Conservation (phyloP, 2,329 filamentous ascomycete species). For the Aspergillus quadrilineatus region DNA sequence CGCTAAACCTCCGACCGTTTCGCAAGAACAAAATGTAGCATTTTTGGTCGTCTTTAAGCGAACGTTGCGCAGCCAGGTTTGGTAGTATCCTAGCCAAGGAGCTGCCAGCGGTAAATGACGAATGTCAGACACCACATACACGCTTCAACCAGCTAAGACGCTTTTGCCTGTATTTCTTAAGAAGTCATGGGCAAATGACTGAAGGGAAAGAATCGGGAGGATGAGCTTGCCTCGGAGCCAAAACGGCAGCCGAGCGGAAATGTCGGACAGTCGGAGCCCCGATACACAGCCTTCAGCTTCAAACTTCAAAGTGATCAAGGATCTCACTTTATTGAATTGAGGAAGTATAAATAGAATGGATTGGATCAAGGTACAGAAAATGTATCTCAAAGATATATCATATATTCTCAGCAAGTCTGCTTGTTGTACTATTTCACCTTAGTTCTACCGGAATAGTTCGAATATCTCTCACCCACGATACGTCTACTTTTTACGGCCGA, state of each 20-base stretch:
- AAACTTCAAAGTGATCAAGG: not conserved
- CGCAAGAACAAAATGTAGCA: too few relatives aligned
- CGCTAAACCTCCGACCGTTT: too few relatives aligned
- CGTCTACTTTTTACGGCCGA: not conserved
- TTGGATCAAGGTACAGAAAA: not conserved
- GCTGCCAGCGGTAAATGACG: too few relatives aligned
- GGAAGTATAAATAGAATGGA: conserved; percentile 9
- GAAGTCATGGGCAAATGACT: not conserved
- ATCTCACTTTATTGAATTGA: not conserved
- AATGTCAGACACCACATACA: not conserved
- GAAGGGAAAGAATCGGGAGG: not conserved
- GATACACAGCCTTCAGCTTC: not conserved
- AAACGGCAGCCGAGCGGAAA: conserved; percentile 1
- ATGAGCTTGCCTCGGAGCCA: not conserved
- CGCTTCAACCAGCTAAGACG: not conserved
- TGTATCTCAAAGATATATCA: not conserved
- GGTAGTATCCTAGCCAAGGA: too few relatives aligned
- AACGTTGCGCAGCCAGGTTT: too few relatives aligned
- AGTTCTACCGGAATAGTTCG: not conserved
- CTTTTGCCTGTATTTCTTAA: not conserved
- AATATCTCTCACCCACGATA: not conserved
- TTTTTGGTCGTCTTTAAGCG: too few relatives aligned
- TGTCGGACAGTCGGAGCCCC: not conserved
- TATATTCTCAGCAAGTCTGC: not conserved
- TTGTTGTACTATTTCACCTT: not conserved